Conservation (phyloP, 305 asterid species). For the Fraxinus platypoda region DNA sequence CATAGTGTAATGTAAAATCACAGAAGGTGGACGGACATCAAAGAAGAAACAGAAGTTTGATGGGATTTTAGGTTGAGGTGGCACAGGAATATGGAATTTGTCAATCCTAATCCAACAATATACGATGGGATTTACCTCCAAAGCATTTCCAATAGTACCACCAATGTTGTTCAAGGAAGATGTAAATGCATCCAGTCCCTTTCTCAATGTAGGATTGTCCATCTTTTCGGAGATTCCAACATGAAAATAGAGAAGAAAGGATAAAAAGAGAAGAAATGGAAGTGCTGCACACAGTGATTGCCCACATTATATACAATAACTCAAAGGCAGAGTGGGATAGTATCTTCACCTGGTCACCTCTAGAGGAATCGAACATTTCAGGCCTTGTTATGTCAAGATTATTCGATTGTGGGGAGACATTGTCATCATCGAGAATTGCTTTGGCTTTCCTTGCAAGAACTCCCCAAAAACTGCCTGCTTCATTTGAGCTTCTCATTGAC, state of each 20-base stretch:
- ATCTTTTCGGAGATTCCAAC: slow-evolving; percentile 33
- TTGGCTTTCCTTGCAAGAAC: slow-evolving; percentile 88
- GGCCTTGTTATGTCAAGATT: slow-evolving; percentile 21
- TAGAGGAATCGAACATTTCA: slow-evolving; percentile 20
- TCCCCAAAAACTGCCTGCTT: slow-evolving; percentile 82
- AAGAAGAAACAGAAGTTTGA: neutral
- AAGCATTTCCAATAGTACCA: slow-evolving; percentile 64
- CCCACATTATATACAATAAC: neutral
- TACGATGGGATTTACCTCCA: slow-evolving; percentile 44
- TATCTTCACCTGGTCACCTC: slow-evolving; percentile 34
- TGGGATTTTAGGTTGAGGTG: neutral
- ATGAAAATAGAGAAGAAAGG: slow-evolving; percentile 17
- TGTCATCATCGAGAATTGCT: slow-evolving; percentile 74
- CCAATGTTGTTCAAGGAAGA: slow-evolving; percentile 64
- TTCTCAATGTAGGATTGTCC: slow-evolving; percentile 58
- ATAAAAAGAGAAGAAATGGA: neutral
- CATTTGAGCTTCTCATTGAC: slow-evolving; percentile 53
- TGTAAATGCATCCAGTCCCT: slow-evolving; percentile 59
- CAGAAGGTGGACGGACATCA: neutral
- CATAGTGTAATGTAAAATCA: neutral
- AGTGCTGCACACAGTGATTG: neutral
- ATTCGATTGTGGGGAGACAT: slow-evolving; percentile 23
- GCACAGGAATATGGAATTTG: neutral
- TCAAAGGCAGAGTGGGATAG: neutral
- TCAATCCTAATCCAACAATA: neutral